A percentile compares a stretch with the other conserved stretches of the same genome.
phyloP scores from a whole-genome alignment of 2,329 filamentous ascomycete genomes.

The Cyclaneusma minus region DNA sequence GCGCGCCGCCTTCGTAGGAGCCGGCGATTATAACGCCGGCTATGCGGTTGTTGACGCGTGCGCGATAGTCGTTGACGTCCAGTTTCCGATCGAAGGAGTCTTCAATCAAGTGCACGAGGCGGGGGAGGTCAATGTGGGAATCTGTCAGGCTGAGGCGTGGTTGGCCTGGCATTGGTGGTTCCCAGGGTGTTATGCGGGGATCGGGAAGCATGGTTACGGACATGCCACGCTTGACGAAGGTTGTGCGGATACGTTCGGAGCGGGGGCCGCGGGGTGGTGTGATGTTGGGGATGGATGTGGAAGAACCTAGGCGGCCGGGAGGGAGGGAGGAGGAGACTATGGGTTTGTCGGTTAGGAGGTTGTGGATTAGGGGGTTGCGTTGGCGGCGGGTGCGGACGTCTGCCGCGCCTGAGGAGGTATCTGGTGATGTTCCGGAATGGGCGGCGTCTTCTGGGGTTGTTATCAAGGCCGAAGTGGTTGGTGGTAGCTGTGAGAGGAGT shows the following conservation, averaged over 20 bases:
- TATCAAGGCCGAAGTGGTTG: slow-evolving; percentile 74
- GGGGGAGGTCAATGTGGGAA: slow-evolving; percentile 64
- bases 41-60: slow-evolving; percentile 63
- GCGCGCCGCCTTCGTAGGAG: slow-evolving; percentile 89
- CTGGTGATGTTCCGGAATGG: slow-evolving; percentile 23
- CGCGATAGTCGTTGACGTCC: slow-evolving; percentile 68
- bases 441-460: slow-evolving; percentile 78
- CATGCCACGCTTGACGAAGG: slow-evolving; percentile 83
- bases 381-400: slow-evolving; percentile 39
- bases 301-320: slow-evolving; percentile 37
- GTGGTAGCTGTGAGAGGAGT: slow-evolving; percentile 61
- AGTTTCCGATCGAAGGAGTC: slow-evolving; percentile 82
- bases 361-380: slow-evolving; percentile 79
- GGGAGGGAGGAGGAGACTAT: slow-evolving; percentile 85
- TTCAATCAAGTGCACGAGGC: slow-evolving; percentile 76
- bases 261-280: slow-evolving; percentile 10
- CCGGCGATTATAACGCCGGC: slow-evolving; percentile 91
- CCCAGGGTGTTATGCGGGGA: slow-evolving; percentile 50
- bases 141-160: slow-evolving; percentile 60
- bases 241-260: slow-evolving; percentile 37
- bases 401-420: slow-evolving; percentile 13
- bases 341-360: slow-evolving; percentile 88
- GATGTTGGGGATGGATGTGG: slow-evolving; percentile 2
- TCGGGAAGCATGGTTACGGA: slow-evolving; percentile 73
- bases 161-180: slow-evolving; percentile 40